Percentiles rank a stretch among this genome's conserved stretches.
Conservation (phyloP, 1,284 basidiomycete genomes). For the Schizophyllum commune region DNA sequence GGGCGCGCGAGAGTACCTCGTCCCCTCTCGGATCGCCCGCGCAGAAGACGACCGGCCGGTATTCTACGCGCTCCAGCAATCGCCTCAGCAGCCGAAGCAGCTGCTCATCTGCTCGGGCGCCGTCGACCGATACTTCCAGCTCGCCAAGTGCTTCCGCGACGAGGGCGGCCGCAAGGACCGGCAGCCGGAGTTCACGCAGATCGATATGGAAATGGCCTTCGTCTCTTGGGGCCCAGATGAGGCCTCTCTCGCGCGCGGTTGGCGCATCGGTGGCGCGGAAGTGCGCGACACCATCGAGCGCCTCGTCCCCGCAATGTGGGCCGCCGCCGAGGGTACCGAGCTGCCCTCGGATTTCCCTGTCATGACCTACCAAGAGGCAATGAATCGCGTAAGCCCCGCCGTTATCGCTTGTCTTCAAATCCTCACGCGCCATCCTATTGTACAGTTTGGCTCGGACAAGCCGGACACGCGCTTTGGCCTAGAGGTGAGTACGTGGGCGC, state of each 20-base stretch:
- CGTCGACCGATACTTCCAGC: slow-evolving; percentile 85
- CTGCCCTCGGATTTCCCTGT: slow-evolving; percentile 62
- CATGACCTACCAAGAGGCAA: slow-evolving; percentile 82
- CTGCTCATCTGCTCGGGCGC: slow-evolving; percentile 88
- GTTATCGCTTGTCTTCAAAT: slow-evolving; percentile 9
- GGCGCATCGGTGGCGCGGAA: slow-evolving; percentile 81
- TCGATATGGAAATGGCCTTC: slow-evolving; percentile 96
- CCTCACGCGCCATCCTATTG: slow-evolving; percentile 10
- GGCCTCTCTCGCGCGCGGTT: slow-evolving; percentile 29
- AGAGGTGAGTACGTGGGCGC: slow-evolving; percentile 46
- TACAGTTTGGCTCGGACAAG: slow-evolving; percentile 90
- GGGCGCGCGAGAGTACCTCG: slow-evolving; percentile 91
- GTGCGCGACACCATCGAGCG: slow-evolving; percentile 72
- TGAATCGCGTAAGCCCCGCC: slow-evolving; percentile 58
- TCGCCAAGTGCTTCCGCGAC: slow-evolving; percentile 92
- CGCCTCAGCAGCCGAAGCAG: slow-evolving; percentile 95
- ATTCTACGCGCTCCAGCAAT: slow-evolving; percentile 91
- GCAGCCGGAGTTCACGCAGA: slow-evolving; percentile 95
- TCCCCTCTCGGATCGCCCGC: slow-evolving; percentile 65
- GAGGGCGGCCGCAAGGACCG: slow-evolving; percentile 92
- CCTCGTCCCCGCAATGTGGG: slow-evolving; percentile 72
- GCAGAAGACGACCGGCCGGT: slow-evolving; percentile 35
- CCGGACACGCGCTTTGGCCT: slow-evolving; percentile 86
- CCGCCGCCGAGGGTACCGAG: slow-evolving; percentile 45
- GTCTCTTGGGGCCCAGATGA: slow-evolving; percentile 62